Evolutionary conservation across 495 filamentous ascomycete species (phyloP).

Genomic region (Penicillium psychrofluorescens): DNA sequence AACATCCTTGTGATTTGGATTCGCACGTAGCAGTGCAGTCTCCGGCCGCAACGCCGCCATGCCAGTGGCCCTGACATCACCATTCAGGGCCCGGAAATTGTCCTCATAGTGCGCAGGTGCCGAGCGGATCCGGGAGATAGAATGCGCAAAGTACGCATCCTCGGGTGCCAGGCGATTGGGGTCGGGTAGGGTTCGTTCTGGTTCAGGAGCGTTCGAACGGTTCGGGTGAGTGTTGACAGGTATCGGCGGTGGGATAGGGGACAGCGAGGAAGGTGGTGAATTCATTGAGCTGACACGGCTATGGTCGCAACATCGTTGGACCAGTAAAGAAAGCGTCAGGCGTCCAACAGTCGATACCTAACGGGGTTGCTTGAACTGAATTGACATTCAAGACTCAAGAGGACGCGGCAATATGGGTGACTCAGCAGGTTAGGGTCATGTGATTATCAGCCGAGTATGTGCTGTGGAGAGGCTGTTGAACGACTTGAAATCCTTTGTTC

Average conservation of each 20-base stretch:
- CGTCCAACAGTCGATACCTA: too few relatives aligned
- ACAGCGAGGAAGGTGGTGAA: conserved; percentile 27
- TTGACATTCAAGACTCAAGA: too few relatives aligned
- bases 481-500: too few relatives aligned
- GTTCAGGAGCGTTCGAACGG: conserved; percentile 32
- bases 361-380: too few relatives aligned
- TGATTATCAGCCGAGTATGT: too few relatives aligned
- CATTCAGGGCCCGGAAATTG: conserved; percentile 24
- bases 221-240: conserved; percentile 41
- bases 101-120: conserved; percentile 34
- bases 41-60: conserved; percentile 32
- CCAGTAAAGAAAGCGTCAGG: too few relatives aligned
- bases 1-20: conserved; percentile 27
- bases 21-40: conserved; percentile 23
- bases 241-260: conserved; percentile 32
- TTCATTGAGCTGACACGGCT: conserved; percentile 30
- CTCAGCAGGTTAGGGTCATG: too few relatives aligned
- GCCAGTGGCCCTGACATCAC: conserved; percentile 16
- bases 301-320: conserved; percentile 24
- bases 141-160: conserved; percentile 65
- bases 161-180: conserved; percentile 68
- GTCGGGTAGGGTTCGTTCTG: conserved; percentile 42
- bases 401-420: too few relatives aligned
- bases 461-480: too few relatives aligned
- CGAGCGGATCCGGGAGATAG: conserved; percentile 48